Evolutionary conservation across 2,329 filamentous ascomycete species (phyloP), one percentile per base, ranked within the genome.

Genomic region (Lasiodiplodia gonubiensis): DNA sequence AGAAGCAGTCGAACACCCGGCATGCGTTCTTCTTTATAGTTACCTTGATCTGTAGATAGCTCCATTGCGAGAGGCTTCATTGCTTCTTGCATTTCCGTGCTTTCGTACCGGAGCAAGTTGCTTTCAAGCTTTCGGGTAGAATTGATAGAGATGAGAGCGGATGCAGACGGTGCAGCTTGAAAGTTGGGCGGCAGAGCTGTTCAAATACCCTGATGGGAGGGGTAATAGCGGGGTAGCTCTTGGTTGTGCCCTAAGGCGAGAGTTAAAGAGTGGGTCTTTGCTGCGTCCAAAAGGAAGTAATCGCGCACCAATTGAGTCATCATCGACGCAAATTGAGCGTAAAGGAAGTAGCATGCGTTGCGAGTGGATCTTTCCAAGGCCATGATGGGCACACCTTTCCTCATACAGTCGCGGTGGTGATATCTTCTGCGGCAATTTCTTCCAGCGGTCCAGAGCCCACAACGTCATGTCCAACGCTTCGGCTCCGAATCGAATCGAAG

Each of bases 1-100:
- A 23, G 25, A 35, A 3, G 37, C 55, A 59, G 72, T 70, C 68
- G 73, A 76, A 78, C 75, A 80, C 78, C 78, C 74, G 79, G 75
- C 77, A 79, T 81, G 79, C 80, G 76, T 77, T 75, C 71, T 74
- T 68, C 64, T 69, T 64, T 68, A 69, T 76, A 75, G 75, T 79
- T 80, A 80, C 79, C 79, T 81, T 78, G 79, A 80, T 78, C 75
- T 72, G 72, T 71, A 71, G 72, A 78, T 77, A 75, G 70, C 69
- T 77, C 74, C 76, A 78, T 76, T 67, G 71, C 74, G 73, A 68
- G 46, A 60, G 66, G 49, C 57, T 21, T 37, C 65, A 69, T 70
- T 30, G 69, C 67, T 70, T 53, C 65, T 65, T 68, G 42, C 60
- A 42, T 49, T 39, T 63, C 46, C 46, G 5, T 35, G 30, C 14